These are phyloP conservation scores for Nakazawaea wickerhamii DNA, from an alignment of 805 yeast species.

Conservation along the genomic window DNA sequence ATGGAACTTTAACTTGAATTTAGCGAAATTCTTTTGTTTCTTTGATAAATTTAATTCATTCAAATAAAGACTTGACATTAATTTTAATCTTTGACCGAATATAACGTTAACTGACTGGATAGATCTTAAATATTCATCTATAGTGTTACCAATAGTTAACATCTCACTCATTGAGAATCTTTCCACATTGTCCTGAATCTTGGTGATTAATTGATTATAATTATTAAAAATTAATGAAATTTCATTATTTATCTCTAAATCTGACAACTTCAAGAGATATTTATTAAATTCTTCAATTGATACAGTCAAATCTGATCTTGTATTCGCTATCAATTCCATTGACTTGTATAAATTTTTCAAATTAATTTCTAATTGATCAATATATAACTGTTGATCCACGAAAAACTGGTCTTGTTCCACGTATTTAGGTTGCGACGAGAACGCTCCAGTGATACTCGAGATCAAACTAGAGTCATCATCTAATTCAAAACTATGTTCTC, in stretches of 20 bases:
- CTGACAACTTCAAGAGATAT: conserved; percentile 21
- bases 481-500: conserved; percentile 40
- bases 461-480: conserved; percentile 37
- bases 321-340: conserved; percentile 66
- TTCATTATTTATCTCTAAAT: conserved; percentile 65
- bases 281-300: conserved; percentile 64
- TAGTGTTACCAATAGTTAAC: conserved; percentile 76
- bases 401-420: conserved; percentile 79
- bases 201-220: conserved; percentile 66
- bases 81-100: conserved; percentile 67
- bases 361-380: conserved; percentile 70
- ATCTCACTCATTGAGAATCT: conserved; percentile 81
- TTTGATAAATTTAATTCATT: conserved; percentile 38
- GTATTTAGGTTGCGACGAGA: conserved; percentile 58
- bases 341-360: conserved; percentile 64
- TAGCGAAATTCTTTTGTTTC: conserved; percentile 39
- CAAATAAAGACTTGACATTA: conserved; percentile 39
- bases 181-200: conserved; percentile 68
- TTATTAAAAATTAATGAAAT: conserved; percentile 59
- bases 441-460: conserved; percentile 60
- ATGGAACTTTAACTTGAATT: conserved; percentile 37
- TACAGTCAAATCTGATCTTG: conserved; percentile 66
- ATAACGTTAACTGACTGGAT: conserved; percentile 70
- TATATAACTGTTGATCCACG: conserved; percentile 57
- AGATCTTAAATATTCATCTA: conserved; percentile 81